Evolutionary conservation across 2,329 filamentous ascomycete species (phyloP).

Genomic region (Colletotrichum sp.): DNA sequence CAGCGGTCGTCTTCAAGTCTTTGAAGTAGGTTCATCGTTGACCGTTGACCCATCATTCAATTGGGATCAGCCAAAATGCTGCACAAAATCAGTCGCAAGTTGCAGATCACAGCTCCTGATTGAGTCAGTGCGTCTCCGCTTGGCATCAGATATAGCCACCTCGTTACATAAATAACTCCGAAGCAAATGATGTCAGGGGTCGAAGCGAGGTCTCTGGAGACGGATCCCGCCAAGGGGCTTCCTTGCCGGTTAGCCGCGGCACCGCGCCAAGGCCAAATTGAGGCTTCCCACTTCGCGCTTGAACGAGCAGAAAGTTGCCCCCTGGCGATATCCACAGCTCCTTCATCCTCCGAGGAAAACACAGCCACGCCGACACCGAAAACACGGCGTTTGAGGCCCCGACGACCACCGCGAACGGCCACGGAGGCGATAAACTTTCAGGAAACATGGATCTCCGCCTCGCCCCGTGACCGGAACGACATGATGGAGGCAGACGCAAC

Average conservation of each 20-base stretch:
- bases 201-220: not conserved
- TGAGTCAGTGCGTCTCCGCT: not conserved
- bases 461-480: not conserved
- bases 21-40: not conserved
- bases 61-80: not conserved
- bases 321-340: not conserved
- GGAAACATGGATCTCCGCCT: not conserved
- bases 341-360: not conserved
- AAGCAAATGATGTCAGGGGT: not conserved
- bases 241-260: conserved; percentile 1
- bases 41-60: not conserved
- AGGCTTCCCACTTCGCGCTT: not conserved
- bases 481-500: not conserved
- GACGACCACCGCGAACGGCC: not conserved
- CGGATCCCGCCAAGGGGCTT: conserved; percentile 8
- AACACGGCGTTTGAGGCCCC: not conserved
- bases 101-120: not conserved
- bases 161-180: not conserved
- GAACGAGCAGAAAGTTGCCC: not conserved
- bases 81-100: not conserved
- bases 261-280: not conserved
- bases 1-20: not conserved
- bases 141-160: not conserved
- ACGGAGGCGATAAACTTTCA: not conserved
- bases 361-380: conserved; percentile 13